Evolutionary conservation across 2,329 filamentous ascomycete species (phyloP), one percentile per base, ranked within the genome.

Genomic region (Davidsoniella neocaledoniae): DNA sequence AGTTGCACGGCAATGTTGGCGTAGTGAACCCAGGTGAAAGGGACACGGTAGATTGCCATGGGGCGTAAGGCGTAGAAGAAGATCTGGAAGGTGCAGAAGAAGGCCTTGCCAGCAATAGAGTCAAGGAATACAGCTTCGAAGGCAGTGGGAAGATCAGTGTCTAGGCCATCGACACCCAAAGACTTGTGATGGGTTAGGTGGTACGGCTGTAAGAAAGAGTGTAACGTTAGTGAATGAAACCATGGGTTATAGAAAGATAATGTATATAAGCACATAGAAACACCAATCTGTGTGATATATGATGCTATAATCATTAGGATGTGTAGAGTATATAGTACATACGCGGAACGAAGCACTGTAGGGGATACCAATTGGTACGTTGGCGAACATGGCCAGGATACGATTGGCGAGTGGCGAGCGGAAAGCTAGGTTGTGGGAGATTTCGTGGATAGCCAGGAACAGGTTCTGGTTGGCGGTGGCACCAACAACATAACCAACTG

Each of bases 31-130:
- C 74, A 74, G 48, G 90, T 95, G 63, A 96, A 77, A 37, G 90
- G 86, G 4, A 96, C 74, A 58, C 79, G 77, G 74, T 94, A 94
- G 58, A 98, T 76, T 67, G 88, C 81, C 83, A 96, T 94, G 54
- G 91, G 91, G 14, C 91, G 85, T 46, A 98, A 67, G 59, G 91
- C 91, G 70, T 98, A 98, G 75, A 98, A 98, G 63, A 98, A 76
- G 65, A 98, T 95, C 68, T 98, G 91, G 70, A 95, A 98, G 57
- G 91, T 98, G 69, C 84, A 90, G 75, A 98, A 98, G 72, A 98
- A 98, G 57, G 91, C 82, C 68, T 98, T 98, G 64, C 91, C 91
- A 16, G 90, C 77, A 58, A 98, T 81, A 6, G 87, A 95, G 70
- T 98, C 85, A 59, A 98, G 81, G 63, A 98, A 83, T 62, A 94